These are phyloP conservation scores for Paxillus rubicundulus DNA, from an alignment of 768 basidiomycete genomes.

Conservation along the genomic window DNA sequence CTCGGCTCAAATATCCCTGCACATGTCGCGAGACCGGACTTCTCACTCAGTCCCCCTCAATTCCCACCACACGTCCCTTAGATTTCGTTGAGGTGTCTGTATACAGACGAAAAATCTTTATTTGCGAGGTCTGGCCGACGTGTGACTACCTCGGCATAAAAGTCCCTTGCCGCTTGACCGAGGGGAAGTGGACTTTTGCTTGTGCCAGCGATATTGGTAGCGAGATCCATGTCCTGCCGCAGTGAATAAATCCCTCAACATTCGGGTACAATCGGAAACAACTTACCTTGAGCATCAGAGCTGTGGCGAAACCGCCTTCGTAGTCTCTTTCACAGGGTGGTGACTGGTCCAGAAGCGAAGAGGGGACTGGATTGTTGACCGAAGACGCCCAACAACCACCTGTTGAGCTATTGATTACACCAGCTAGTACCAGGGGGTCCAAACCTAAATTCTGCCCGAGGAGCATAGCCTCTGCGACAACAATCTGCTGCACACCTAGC, in stretches of 20 bases:
- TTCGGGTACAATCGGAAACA: background rate
- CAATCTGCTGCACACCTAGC: conserved; percentile 78
- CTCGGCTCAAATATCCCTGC: background rate
- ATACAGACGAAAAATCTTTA: conserved; percentile 84
- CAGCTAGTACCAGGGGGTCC: conserved; percentile 69
- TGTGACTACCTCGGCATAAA: conserved; percentile 59
- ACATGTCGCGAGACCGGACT: background rate
- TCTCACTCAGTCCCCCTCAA: background rate
- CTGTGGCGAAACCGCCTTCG: conserved; percentile 83
- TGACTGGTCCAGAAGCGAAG: conserved; percentile 63
- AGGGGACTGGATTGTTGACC: conserved; percentile 85
- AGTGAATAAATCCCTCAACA: conserved; percentile 7
- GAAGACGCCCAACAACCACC: conserved; percentile 82
- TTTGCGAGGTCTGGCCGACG: conserved; percentile 56
- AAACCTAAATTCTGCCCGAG: conserved; percentile 81
- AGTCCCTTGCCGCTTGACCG: conserved; percentile 56
- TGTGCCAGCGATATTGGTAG: conserved; percentile 56
- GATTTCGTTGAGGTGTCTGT: conserved; percentile 50
- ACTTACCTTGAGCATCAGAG: conserved; percentile 77
- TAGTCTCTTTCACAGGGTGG: conserved; percentile 83
- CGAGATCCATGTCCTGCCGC: conserved; percentile 79
- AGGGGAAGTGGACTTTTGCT: conserved; percentile 57
- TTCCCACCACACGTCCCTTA: conserved; percentile 9
- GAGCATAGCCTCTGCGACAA: conserved; percentile 87
- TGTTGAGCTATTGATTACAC: conserved; percentile 83